Percentiles rank a stretch among this genome's conserved stretches.
Evolutionary conservation across 352 stramenopile species (phyloP).

Genomic region (Globisporangium cederbergense): DNA sequence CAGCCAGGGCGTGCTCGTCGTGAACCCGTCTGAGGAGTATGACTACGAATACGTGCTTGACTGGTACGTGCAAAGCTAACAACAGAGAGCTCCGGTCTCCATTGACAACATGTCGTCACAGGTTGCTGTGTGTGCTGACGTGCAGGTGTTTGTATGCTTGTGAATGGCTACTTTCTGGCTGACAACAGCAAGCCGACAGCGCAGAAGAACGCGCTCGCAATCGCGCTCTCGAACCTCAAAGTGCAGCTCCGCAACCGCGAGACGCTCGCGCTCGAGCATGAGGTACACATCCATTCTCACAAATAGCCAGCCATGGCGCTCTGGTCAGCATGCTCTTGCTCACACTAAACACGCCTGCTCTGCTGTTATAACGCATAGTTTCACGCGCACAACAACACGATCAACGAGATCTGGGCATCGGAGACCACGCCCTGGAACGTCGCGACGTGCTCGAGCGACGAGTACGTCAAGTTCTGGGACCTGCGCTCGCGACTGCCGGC

Average conservation of each 20-base stretch:
- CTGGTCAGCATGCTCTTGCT: background rate
- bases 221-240: constrained; percentile 65
- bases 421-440: constrained; percentile 56
- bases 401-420: constrained; percentile 82
- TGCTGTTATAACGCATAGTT: constrained; percentile 29
- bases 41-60: constrained; percentile 87
- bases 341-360: background rate
- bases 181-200: constrained; percentile 56
- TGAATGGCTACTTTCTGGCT: background rate
- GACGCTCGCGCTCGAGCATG: constrained; percentile 54
- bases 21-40: constrained; percentile 57
- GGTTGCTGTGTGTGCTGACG: background rate
- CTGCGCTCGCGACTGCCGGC: constrained; percentile 48
- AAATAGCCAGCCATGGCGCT: background rate
- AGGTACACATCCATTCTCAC: constrained; percentile 24
- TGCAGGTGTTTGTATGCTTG: background rate
- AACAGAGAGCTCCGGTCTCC: background rate
- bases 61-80: constrained; percentile 27
- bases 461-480: constrained; percentile 87
- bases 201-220: constrained; percentile 46
- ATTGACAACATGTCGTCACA: background rate
- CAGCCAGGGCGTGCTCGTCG: constrained; percentile 23
- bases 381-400: constrained; percentile 68
- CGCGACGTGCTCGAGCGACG: constrained; percentile 81
- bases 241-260: constrained; percentile 71